Conservation (phyloP, 768 basidiomycete species). For the Tylopilus cervinicoccineus region DNA sequence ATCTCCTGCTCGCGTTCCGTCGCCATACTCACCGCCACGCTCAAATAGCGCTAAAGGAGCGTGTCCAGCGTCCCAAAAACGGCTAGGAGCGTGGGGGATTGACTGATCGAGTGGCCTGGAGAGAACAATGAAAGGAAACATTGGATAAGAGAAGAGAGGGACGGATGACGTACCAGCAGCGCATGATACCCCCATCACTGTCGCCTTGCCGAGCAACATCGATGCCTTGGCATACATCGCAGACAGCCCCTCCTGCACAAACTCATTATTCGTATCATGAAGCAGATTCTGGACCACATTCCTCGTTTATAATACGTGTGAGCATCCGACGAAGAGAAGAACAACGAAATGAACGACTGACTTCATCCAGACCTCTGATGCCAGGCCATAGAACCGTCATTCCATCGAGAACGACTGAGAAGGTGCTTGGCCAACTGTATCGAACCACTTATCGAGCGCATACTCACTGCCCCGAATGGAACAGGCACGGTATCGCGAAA, state of each 20-base stretch:
- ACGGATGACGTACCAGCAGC: slow-evolving; percentile 24
- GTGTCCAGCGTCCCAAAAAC: slow-evolving; percentile 44
- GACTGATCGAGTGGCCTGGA: slow-evolving; percentile 40
- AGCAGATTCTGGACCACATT: slow-evolving; percentile 19
- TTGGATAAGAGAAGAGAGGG: neutral
- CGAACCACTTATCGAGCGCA: slow-evolving; percentile 32
- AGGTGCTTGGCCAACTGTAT: slow-evolving; percentile 24
- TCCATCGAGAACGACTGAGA: slow-evolving; percentile 20
- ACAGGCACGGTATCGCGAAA: neutral
- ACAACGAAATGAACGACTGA: slow-evolving; percentile 1
- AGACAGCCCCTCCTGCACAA: slow-evolving; percentile 1
- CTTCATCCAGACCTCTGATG: slow-evolving; percentile 8
- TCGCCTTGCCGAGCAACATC: slow-evolving; percentile 35
- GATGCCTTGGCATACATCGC: slow-evolving; percentile 28
- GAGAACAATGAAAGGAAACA: neutral
- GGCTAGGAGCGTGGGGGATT: slow-evolving; percentile 39
- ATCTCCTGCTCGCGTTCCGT: neutral
- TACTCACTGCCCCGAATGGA: slow-evolving; percentile 37
- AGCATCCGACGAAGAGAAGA: neutral
- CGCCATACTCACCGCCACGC: slow-evolving; percentile 7
- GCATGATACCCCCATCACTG: slow-evolving; percentile 25
- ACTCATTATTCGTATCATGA: slow-evolving; percentile 9
- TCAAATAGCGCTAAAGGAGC: slow-evolving; percentile 36
- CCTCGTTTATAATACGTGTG: slow-evolving; percentile 1
- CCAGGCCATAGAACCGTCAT: slow-evolving; percentile 44